A percentile compares a stretch with the other conserved stretches of the same genome.
Evolutionary conservation across 345 rosid genomes (phyloP).

Genomic region (Eucalyptus cloeziana): DNA sequence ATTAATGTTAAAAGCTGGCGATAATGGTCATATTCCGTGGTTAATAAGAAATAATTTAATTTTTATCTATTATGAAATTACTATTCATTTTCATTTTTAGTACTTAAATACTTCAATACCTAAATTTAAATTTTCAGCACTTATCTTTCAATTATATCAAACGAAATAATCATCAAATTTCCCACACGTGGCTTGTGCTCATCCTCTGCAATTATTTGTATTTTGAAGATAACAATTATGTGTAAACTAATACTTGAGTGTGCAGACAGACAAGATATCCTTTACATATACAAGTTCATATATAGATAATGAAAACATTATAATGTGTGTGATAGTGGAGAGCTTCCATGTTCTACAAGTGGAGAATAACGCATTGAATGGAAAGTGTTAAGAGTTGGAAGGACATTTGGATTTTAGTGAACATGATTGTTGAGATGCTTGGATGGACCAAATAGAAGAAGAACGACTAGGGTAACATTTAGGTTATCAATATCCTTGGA

Average conservation of each 20-base stretch:
- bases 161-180: background rate
- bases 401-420: background rate
- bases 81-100: background rate
- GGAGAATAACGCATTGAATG: background rate
- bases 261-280: background rate
- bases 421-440: background rate
- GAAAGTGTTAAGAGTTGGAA: background rate
- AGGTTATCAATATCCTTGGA: background rate
- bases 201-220: background rate
- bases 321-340: background rate
- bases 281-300: background rate
- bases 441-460: background rate
- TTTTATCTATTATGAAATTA: background rate
- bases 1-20: background rate
- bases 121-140: background rate
- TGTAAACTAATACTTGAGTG: background rate
- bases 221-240: background rate
- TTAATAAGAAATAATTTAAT: background rate
- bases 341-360: background rate
- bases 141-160: background rate
- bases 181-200: background rate
- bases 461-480: background rate
- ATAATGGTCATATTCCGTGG: background rate
- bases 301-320: background rate
- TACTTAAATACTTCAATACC: background rate